These are phyloP conservation scores for Albatrellus ellisii DNA, from an alignment of 768 basidiomycete genomes.

Conservation along the genomic window DNA sequence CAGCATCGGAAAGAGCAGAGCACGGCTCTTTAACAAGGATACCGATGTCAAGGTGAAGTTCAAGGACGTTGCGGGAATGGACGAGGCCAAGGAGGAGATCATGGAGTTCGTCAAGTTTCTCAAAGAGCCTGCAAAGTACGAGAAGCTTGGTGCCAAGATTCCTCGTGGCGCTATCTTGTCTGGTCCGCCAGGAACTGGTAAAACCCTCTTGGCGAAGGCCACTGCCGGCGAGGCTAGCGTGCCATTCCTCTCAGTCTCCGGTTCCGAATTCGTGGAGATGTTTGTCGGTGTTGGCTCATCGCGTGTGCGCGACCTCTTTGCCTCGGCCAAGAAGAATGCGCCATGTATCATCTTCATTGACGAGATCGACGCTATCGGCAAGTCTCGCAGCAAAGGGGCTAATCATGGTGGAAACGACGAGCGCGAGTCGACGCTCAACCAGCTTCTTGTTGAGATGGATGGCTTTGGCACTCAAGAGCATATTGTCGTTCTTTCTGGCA, in stretches of 20 bases:
- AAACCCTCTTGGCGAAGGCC: conserved; percentile 95
- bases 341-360: conserved; percentile 99
- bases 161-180: conserved; percentile 91
- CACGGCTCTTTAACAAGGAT: conserved; percentile 94
- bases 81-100: conserved; percentile 99
- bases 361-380: conserved; percentile 99
- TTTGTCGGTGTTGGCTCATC: conserved; percentile 99
- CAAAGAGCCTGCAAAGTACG: conserved; percentile 89
- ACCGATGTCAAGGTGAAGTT: conserved; percentile 89
- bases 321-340: conserved; percentile 93
- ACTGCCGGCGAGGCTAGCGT: conserved; percentile 97
- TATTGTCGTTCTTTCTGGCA: conserved; percentile 92
- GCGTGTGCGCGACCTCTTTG: conserved; percentile 93
- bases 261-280: conserved; percentile 99
- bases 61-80: conserved; percentile 98
- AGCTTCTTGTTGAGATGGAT: conserved; percentile 98
- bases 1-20: conserved; percentile 91
- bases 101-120: conserved; percentile 99
- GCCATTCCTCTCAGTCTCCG: conserved; percentile 96
- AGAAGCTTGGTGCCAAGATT: conserved; percentile 95
- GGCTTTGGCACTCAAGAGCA: conserved; percentile 97
- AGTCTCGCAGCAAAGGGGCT: conserved; percentile 68
- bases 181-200: conserved; percentile 95
- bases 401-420: conserved; percentile 92
- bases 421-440: conserved; percentile 93